Evolutionary conservation across 257 asterid species (phyloP), one percentile per base, ranked within the genome.

Genomic region (Solanum bulbocastanum): DNA sequence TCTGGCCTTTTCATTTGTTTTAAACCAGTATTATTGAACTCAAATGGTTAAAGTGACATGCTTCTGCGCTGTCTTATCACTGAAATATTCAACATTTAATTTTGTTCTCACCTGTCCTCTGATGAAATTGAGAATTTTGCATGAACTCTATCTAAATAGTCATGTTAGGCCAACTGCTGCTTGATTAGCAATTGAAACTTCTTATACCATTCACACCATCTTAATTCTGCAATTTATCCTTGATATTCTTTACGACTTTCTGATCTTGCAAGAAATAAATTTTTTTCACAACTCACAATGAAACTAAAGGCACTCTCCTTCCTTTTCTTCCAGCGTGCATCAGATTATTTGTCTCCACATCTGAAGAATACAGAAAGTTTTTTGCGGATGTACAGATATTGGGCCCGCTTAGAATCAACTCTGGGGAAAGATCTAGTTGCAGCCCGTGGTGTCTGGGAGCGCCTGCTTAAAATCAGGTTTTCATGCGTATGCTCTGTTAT

Each of bases 391-490:
- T 88, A 94, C 87, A 90, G 91, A 90, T 97, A 97, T 87, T 97
- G 99, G 99, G 95, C 99, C 83, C 95, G 88, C 86, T 91, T 97
- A 87, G 99, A 96, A 94, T 90, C 87, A 12, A 91, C 89, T 73
- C 87, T 94, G 90, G 98, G 98, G 75, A 96, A 94, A 86, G 96
- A 95, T 93, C 74, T 90, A 90, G 90, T 78, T 90, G 98, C 98
- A 86, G 98, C 99, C 78, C 98, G 97, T 92, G 93, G 98, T 89
- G 98, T 96, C 87, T 97, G 99, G 99, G 99, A 97, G 91, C 93
- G 93, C 95, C 91, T 97, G 90, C 96, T 97, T 84, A 96, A 97
- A 86, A 89, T 88, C 83, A 91, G 99, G 99, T 97, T 42, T 74
- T 81, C 75, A 39, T 68, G 82, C 78, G 88, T 65, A 39, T 60